Evolutionary conservation across 1,284 basidiomycete species (phyloP), one percentile per base, ranked within the genome.

Genomic region (Mrakiaceae sp.): DNA sequence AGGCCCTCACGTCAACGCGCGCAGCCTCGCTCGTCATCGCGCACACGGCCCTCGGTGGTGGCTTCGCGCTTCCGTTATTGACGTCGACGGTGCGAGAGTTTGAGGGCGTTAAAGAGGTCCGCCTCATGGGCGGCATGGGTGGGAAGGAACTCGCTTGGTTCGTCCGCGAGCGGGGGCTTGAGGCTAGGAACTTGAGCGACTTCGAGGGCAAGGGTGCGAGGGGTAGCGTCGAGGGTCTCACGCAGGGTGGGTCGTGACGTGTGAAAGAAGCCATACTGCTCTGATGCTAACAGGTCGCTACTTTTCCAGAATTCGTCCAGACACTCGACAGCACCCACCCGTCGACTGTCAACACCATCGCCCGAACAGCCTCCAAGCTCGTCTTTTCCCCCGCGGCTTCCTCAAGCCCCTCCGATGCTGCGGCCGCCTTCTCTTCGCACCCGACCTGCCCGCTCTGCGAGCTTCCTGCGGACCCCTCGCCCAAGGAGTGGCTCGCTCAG

Each of bases 301-400:
- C 16, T 60, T 44, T 48, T 5, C 62, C 66, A 91, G 90, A 86
- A 72, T 94, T 94, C 72, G 88, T 94, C 67, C 78, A 86, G 14
- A 84, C 86, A 0, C 74, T 94, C 39, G 88, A 90, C 74, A 83
- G 82, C 56, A 84, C 90, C 70, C 93, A 89, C 73, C 90, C 91
- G 0, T 88, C 90, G 0, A 94, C 91, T 0, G 90, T 94, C 3
- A 90, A 88, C 6, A 87, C 90, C 0, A 90, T 94, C 63, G 85
- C 84, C 42, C 81, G 87, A 56, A 94, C 90, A 0, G 90, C 88
- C 68, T 84, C 81, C 40, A 94, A 94, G 75, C 77, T 94, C 48
- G 81, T 84, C 9, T 86, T 90, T 8, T 87, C 87, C 69, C 50
- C 47, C 40, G 46, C 3, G 53, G 64, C n/a, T 58, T 49, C 44